Evolutionary conservation across 768 basidiomycete genomes (phyloP).

Genomic region (Crassisporium funariophilum): DNA sequence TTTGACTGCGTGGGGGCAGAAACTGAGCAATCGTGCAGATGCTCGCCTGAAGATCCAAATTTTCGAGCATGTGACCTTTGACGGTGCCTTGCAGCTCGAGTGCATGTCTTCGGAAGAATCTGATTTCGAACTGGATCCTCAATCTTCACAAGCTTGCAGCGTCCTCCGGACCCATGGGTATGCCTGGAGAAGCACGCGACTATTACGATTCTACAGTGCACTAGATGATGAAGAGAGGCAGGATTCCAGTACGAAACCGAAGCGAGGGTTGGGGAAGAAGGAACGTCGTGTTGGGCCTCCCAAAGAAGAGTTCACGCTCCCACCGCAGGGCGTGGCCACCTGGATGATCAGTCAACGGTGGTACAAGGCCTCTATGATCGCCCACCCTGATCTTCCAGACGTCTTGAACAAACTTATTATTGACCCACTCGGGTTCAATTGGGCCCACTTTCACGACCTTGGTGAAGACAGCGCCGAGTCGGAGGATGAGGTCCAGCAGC

Average conservation of each 20-base stretch:
- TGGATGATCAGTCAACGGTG: constrained; percentile 82
- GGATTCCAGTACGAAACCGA: constrained; percentile 49
- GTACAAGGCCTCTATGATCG: constrained; percentile 43
- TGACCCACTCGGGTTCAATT: constrained; percentile 52
- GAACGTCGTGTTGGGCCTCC: constrained; percentile 53
- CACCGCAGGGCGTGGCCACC: constrained; percentile 61
- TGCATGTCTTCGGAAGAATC: constrained; percentile 87
- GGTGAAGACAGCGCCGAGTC: constrained; percentile 60
- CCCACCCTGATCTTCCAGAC: constrained; percentile 50
- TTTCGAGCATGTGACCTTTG: constrained; percentile 67
- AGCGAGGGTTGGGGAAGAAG: constrained; percentile 58
- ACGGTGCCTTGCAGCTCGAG: constrained; percentile 69
- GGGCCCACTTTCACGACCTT: constrained; percentile 48
- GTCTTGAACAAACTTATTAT: constrained; percentile 45
- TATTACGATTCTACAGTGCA: constrained; percentile 58
- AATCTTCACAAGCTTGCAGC: constrained; percentile 29
- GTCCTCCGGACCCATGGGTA: constrained; percentile 58
- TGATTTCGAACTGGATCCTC: constrained; percentile 45
- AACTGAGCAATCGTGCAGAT: constrained; percentile 66
- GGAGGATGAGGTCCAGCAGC: constrained; percentile 20
- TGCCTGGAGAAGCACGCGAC: constrained; percentile 67
- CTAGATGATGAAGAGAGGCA: constrained; percentile 60
- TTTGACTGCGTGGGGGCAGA: constrained; percentile 43
- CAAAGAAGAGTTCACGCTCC: constrained; percentile 60
- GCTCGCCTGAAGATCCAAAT: constrained; percentile 52